A percentile compares a stretch with the other conserved stretches of the same genome.
Evolutionary conservation across 306 rosid species (phyloP).

Genomic region (Amphicarpaea edgeworthii): DNA sequence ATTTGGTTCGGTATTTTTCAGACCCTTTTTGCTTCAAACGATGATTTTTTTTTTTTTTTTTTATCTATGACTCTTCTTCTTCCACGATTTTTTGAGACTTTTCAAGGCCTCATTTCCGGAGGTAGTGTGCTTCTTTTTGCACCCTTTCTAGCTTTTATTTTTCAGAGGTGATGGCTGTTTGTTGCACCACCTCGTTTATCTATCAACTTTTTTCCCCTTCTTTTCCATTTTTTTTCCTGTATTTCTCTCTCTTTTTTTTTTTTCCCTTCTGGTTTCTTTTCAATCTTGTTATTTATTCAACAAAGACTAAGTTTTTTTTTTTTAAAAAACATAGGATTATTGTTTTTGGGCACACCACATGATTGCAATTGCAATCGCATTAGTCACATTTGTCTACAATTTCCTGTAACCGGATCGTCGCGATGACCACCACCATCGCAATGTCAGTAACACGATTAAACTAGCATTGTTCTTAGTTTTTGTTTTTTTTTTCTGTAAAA

Average conservation of each 20-base stretch:
- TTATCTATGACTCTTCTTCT: too few relatives aligned
- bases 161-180: constrained; percentile 41
- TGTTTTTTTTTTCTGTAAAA: background rate
- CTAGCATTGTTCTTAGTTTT: constrained; percentile 12
- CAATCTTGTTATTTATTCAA: background rate
- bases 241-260: background rate
- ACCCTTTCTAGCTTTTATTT: constrained; percentile 1
- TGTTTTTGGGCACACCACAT: background rate
- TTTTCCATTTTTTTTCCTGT: background rate
- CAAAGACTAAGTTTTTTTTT: background rate
- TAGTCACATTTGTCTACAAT: background rate
- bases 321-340: background rate
- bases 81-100: constrained; percentile 52
- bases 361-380: background rate
- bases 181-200: constrained; percentile 43
- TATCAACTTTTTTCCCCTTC: background rate
- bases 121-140: background rate
- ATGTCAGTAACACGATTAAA: constrained; percentile 34
- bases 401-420: background rate
- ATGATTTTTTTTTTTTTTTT: constrained; percentile 26
- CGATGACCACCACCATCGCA: too few relatives aligned
- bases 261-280: background rate
- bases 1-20: background rate
- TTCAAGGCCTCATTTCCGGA: constrained; percentile 29
- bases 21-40: background rate